phyloP scores from a whole-genome alignment of 2,329 filamentous ascomycete genomes.

The Cordyceps javanica region DNA sequence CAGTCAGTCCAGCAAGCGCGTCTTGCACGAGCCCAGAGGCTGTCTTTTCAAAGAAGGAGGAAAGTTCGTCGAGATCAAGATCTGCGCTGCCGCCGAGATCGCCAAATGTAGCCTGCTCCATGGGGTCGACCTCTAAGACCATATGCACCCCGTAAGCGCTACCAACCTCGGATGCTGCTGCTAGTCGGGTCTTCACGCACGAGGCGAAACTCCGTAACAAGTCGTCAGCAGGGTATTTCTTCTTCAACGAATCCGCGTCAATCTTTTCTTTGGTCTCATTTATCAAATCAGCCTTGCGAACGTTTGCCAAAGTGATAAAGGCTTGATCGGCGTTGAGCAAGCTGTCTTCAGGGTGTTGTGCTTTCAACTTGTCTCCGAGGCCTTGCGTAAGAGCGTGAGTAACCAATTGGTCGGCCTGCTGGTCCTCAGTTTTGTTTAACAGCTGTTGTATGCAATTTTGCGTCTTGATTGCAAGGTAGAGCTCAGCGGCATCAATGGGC shows the following conservation, averaged over 20 bases:
- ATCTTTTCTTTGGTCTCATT: constrained; percentile 17
- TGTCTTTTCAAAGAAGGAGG: constrained; percentile 37
- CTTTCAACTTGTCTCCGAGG: constrained; percentile 42
- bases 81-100: constrained; percentile 25
- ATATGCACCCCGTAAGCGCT: constrained; percentile 30
- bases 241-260: constrained; percentile 25
- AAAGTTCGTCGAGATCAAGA: constrained; percentile 34
- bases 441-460: constrained; percentile 49
- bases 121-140: constrained; percentile 22
- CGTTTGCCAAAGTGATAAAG: constrained; percentile 27
- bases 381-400: constrained; percentile 51
- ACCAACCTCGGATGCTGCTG: constrained; percentile 27
- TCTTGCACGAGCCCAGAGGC: constrained; percentile 35
- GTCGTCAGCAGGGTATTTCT: constrained; percentile 35
- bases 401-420: constrained; percentile 45
- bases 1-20: constrained; percentile 31
- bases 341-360: constrained; percentile 25
- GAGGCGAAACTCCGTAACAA: constrained; percentile 29
- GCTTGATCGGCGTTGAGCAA: constrained; percentile 29
- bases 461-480: constrained; percentile 43
- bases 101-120: constrained; percentile 21
- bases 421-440: constrained; percentile 41
- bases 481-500: constrained; percentile 33
- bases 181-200: constrained; percentile 28
- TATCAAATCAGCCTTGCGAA: constrained; percentile 28